Evolutionary conservation across 345 rosid species (phyloP).

Genomic region (Eucalyptus shirleyi): DNA sequence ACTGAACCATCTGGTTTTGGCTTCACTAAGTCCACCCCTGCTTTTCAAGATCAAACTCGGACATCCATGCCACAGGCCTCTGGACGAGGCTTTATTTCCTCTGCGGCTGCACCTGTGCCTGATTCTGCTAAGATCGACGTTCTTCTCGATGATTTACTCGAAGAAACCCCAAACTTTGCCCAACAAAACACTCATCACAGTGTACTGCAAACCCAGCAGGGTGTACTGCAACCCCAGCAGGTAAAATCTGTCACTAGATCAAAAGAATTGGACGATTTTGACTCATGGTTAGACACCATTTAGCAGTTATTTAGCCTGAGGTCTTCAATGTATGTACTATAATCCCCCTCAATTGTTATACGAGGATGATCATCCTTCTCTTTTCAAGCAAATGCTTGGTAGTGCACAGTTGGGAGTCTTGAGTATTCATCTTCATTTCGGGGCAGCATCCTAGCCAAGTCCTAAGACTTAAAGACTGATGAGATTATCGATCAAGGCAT

Average conservation of each 20-base stretch:
- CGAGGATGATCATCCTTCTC: not conserved
- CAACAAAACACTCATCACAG: not conserved
- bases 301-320: not conserved
- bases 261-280: constrained; percentile 61
- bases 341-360: not conserved
- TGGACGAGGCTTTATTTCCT: not conserved
- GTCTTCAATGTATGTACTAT: not conserved
- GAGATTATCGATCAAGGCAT: not conserved
- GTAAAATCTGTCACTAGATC: constrained; percentile 18
- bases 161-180: constrained; percentile 21
- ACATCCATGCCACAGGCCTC: not conserved
- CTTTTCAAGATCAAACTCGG: not conserved
- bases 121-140: constrained; percentile 15
- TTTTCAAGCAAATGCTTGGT: not conserved
- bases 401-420: not conserved
- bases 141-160: constrained; percentile 50
- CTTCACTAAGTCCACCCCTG: not conserved
- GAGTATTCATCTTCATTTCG: not conserved
- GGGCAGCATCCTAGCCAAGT: not conserved
- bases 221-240: not conserved
- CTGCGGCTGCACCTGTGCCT: not conserved
- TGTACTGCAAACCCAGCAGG: not conserved
- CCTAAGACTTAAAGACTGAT: not conserved
- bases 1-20: constrained; percentile 1
- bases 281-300: constrained; percentile 76